These are phyloP conservation scores for Chenopodium berlandieri DNA, from an alignment of 148 eudicot genomes.

Conservation along the genomic window DNA sequence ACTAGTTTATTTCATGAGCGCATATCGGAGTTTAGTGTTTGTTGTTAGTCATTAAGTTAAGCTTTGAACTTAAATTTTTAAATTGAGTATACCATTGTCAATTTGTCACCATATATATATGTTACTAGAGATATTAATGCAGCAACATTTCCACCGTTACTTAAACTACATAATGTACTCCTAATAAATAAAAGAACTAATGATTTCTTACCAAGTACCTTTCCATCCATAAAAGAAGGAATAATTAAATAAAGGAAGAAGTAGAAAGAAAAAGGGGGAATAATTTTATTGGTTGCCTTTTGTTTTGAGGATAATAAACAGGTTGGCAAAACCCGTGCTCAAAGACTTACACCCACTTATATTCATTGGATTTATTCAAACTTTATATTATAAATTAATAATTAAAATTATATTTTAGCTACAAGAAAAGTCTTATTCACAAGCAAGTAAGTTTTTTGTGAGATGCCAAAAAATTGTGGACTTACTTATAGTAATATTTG, in stretches of 20 bases:
- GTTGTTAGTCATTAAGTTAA: too few relatives aligned
- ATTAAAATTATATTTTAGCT: neutral
- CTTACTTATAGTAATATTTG: neutral
- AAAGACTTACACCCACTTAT: conserved; percentile 11
- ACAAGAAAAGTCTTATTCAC: neutral
- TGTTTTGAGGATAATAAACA: neutral
- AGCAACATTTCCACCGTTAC: too few relatives aligned
- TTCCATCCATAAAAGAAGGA: conserved; percentile 5
- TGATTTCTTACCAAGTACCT: conserved; percentile 1
- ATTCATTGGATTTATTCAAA: neutral
- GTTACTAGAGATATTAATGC: too few relatives aligned
- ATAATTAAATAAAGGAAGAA: neutral
- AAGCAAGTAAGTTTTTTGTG: neutral
- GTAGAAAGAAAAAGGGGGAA: conserved; percentile 9
- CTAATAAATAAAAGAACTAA: too few relatives aligned
- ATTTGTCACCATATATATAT: too few relatives aligned
- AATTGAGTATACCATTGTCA: too few relatives aligned
- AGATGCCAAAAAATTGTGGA: neutral
- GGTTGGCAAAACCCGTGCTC: conserved; percentile 15
- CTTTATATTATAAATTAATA: neutral
- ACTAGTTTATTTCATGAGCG: too few relatives aligned
- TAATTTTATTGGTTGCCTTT: conserved; percentile 5
- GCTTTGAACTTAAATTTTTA: too few relatives aligned
- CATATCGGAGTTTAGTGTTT: too few relatives aligned
- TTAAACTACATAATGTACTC: too few relatives aligned